Evolutionary conservation across 352 stramenopile genomes (phyloP).

Genomic region (Pythium periplocum): DNA sequence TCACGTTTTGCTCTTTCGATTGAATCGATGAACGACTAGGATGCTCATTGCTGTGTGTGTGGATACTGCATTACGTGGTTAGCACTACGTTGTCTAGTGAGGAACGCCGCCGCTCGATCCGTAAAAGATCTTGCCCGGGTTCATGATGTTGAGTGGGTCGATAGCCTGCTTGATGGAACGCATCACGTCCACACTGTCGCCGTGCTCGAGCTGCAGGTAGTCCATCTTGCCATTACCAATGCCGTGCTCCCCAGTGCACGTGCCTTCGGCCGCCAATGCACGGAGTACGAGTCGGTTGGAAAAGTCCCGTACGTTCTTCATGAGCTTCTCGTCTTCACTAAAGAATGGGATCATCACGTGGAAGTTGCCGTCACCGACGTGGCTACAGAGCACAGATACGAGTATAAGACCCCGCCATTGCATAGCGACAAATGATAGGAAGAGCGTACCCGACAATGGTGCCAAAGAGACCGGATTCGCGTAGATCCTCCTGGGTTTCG

Average conservation of each 20-base stretch:
- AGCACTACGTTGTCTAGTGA: not conserved
- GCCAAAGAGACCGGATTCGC: conserved; percentile 83
- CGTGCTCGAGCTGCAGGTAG: conserved; percentile 85
- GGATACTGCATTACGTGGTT: too few species aligned
- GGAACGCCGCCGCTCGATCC: conserved; percentile 3
- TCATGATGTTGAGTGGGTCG: conserved; percentile 96
- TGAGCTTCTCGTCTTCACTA: conserved; percentile 77
- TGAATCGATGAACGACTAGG: too few species aligned
- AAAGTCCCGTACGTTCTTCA: conserved; percentile 85
- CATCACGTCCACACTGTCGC: conserved; percentile 91
- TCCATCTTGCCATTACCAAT: conserved; percentile 94
- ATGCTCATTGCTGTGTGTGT: too few species aligned
- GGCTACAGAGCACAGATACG: conserved; percentile 17
- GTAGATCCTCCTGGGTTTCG: conserved; percentile 89
- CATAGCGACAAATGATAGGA: not conserved
- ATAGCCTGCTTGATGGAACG: conserved; percentile 91
- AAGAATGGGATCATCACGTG: conserved; percentile 95
- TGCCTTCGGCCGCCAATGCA: conserved; percentile 91
- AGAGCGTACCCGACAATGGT: conserved; percentile 83
- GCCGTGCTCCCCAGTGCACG: conserved; percentile 98
- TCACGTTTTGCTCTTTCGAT: too few species aligned
- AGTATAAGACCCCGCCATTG: too few species aligned
- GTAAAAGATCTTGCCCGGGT: conserved; percentile 96
- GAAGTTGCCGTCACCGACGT: conserved; percentile 97
- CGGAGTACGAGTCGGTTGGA: conserved; percentile 78